These are phyloP conservation scores for Colletotrichum sp. DNA, from an alignment of 2,329 filamentous ascomycete species.

Conservation along the genomic window DNA sequence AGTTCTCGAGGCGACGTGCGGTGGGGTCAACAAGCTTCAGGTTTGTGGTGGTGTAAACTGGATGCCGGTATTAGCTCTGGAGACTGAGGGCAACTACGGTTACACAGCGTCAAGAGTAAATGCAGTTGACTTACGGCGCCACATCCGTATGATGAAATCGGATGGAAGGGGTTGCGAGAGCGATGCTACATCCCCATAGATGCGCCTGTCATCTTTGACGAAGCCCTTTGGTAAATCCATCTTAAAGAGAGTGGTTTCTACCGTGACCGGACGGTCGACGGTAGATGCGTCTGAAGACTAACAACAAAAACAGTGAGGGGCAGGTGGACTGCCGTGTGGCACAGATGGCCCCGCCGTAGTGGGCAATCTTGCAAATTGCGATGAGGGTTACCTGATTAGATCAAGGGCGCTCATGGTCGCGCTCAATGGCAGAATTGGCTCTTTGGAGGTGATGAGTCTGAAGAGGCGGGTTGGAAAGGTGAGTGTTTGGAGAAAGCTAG, in stretches of 20 bases:
- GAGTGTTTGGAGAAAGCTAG: not conserved
- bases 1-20: conserved; percentile 66
- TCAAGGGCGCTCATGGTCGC: conserved; percentile 14
- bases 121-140: conserved; percentile 19
- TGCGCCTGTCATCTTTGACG: conserved; percentile 23
- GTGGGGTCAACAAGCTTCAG: conserved; percentile 66
- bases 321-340: not conserved
- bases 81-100: not conserved
- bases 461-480: not conserved
- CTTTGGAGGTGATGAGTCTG: not conserved
- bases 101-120: not conserved
- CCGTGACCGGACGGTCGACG: conserved; percentile 15
- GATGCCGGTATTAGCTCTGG: not conserved
- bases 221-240: conserved; percentile 25
- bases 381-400: conserved; percentile 16
- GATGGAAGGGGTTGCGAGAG: conserved; percentile 18
- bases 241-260: conserved; percentile 10
- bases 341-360: conserved; percentile 17
- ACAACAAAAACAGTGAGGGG: not conserved
- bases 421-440: not conserved
- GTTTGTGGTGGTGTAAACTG: conserved; percentile 67
- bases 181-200: conserved; percentile 19
- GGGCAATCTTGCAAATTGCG: conserved; percentile 16
- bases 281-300: conserved; percentile 5
- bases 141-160: conserved; percentile 21